These are phyloP conservation scores for Sanghuangporus weigelae DNA, from an alignment of 1,284 basidiomycete genomes.

Conservation along the genomic window DNA sequence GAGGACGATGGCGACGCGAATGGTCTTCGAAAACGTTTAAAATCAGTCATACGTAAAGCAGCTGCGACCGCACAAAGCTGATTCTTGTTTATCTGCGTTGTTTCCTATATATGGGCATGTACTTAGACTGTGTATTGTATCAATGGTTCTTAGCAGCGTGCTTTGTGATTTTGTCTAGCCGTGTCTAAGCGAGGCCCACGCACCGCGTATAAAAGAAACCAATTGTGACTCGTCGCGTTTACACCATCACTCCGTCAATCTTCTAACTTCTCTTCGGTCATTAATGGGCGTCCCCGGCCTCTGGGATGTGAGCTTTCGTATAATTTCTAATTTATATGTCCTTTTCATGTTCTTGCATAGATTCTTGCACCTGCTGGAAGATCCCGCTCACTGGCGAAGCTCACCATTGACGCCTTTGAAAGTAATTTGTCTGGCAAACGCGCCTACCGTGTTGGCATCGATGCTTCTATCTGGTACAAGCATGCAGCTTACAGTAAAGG, in stretches of 20 bases:
- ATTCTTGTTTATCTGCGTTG: not conserved
- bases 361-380: conserved; percentile 33
- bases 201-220: not conserved
- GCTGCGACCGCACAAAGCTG: not conserved
- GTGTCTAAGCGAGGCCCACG: not conserved
- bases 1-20: conserved; percentile 4
- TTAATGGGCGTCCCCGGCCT: conserved; percentile 30
- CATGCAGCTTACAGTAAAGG: conserved; percentile 32
- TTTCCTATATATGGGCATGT: not conserved
- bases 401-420: conserved; percentile 40
- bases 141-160: not conserved
- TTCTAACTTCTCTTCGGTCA: not conserved
- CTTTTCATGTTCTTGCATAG: conserved; percentile 21
- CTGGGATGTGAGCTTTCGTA: conserved; percentile 27
- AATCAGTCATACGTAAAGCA: conserved; percentile 12
- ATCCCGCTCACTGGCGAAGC: conserved; percentile 32
- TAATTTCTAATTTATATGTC: not conserved
- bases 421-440: conserved; percentile 33
- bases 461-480: conserved; percentile 43
- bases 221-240: not conserved
- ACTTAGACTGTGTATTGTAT: not conserved
- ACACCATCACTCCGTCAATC: not conserved
- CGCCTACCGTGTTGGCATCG: conserved; percentile 41
- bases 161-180: not conserved
- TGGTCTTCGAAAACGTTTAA: conserved; percentile 14